phyloP scores from a whole-genome alignment of 257 asterid species.

The Hygrophila difformis region DNA sequence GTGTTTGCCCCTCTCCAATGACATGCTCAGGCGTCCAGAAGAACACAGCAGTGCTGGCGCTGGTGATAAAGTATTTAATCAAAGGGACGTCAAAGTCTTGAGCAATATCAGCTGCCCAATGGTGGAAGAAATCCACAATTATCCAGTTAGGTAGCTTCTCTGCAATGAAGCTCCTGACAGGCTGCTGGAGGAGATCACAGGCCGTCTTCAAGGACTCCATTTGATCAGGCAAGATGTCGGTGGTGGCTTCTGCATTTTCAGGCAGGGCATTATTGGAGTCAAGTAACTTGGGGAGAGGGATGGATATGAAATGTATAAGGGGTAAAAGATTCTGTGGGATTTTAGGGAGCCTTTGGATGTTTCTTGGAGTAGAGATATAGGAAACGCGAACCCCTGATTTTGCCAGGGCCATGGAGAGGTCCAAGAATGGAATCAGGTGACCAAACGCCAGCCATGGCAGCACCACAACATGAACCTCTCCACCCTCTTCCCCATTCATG shows the following conservation, averaged over 20 bases:
- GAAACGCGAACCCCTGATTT: constrained; percentile 19
- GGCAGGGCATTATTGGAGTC: constrained; percentile 15
- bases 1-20: neutral
- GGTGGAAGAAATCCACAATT: constrained; percentile 10
- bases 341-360: constrained; percentile 19
- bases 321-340: constrained; percentile 10
- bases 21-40: constrained; percentile 1
- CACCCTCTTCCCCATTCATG: constrained; percentile 4
- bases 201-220: constrained; percentile 2
- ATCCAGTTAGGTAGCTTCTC: constrained; percentile 12
- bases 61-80: neutral
- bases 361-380: constrained; percentile 22
- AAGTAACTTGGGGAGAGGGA: constrained; percentile 13
- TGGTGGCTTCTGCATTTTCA: constrained; percentile 21
- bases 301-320: neutral
- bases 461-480: constrained; percentile 20
- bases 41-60: constrained; percentile 11
- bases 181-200: constrained; percentile 13
- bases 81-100: constrained; percentile 9
- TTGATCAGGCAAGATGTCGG: constrained; percentile 16
- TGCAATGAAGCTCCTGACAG: constrained; percentile 14
- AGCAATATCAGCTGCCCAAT: constrained; percentile 8
- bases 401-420: constrained; percentile 32
- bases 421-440: constrained; percentile 24
- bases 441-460: constrained; percentile 39